Conservation (phyloP, 176 grass and related monocot genomes). For the Musa itinerans region DNA sequence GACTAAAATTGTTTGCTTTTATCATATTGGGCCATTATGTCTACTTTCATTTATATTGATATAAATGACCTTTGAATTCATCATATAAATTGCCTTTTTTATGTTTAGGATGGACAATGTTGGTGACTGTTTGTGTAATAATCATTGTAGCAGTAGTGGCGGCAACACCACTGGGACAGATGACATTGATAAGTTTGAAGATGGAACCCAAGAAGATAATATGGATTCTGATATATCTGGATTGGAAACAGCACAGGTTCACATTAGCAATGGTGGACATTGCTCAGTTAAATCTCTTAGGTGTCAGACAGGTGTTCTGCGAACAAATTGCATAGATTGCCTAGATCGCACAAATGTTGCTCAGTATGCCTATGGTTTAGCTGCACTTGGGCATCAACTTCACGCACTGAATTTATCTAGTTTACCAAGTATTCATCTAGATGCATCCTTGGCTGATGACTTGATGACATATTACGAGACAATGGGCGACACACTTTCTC, state of each 20-base stretch:
- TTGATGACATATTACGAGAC: constrained; percentile 79
- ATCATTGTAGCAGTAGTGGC: constrained; percentile 22
- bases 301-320: constrained; percentile 67
- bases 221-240: constrained; percentile 58
- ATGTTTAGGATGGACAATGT: constrained; percentile 1
- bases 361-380: constrained; percentile 90
- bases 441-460: constrained; percentile 50
- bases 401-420: constrained; percentile 44
- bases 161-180: constrained; percentile 25
- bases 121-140: not conserved
- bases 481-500: constrained; percentile 87
- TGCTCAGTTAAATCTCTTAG: constrained; percentile 33
- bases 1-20: not conserved
- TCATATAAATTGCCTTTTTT: not conserved
- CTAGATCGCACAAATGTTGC: constrained; percentile 97
- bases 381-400: constrained; percentile 78
- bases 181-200: constrained; percentile 22
- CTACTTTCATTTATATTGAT: not conserved
- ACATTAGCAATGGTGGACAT: constrained; percentile 29
- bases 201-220: constrained; percentile 63
- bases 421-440: constrained; percentile 57
- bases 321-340: constrained; percentile 95
- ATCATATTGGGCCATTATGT: not conserved
- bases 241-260: constrained; percentile 39
- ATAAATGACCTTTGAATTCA: not conserved